These are phyloP conservation scores for Talaromyces funiculosus DNA, from an alignment of 2,329 filamentous ascomycete species.

Conservation along the genomic window DNA sequence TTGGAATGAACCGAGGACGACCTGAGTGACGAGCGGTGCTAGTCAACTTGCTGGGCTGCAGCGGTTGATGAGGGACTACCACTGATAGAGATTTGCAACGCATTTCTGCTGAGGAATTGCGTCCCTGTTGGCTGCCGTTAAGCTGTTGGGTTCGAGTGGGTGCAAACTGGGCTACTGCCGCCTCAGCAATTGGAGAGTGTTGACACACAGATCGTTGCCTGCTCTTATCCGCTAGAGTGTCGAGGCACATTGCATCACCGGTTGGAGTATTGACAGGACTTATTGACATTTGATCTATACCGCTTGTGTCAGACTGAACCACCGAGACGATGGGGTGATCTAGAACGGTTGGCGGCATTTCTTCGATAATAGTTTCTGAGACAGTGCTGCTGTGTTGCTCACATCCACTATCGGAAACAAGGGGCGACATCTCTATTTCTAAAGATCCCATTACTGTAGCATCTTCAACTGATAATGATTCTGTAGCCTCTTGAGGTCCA, in stretches of 20 bases:
- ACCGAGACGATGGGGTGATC: not conserved
- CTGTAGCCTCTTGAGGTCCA: not conserved
- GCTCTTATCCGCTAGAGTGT: not conserved
- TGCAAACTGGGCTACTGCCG: not conserved
- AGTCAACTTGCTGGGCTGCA: not conserved
- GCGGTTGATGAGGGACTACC: not conserved
- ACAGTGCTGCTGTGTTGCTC: not conserved
- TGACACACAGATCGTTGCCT: not conserved
- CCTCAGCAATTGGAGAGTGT: not conserved
- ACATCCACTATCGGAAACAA: not conserved
- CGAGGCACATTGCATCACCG: not conserved
- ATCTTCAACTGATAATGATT: not conserved
- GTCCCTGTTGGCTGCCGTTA: not conserved
- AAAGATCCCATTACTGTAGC: not conserved
- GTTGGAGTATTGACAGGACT: slow-evolving; percentile 4
- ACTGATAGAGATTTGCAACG: not conserved
- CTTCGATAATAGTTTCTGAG: not conserved
- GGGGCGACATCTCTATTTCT: not conserved
- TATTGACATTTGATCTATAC: slow-evolving; percentile 2
- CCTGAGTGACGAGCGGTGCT: not conserved
- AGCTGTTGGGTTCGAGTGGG: not conserved
- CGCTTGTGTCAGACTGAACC: not conserved
- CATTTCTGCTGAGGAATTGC: slow-evolving; percentile 3
- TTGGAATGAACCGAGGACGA: not conserved
- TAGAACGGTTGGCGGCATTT: not conserved